Evolutionary conservation across 2,329 filamentous ascomycete species (phyloP).

Genomic region (Leptographium galeiforme): DNA sequence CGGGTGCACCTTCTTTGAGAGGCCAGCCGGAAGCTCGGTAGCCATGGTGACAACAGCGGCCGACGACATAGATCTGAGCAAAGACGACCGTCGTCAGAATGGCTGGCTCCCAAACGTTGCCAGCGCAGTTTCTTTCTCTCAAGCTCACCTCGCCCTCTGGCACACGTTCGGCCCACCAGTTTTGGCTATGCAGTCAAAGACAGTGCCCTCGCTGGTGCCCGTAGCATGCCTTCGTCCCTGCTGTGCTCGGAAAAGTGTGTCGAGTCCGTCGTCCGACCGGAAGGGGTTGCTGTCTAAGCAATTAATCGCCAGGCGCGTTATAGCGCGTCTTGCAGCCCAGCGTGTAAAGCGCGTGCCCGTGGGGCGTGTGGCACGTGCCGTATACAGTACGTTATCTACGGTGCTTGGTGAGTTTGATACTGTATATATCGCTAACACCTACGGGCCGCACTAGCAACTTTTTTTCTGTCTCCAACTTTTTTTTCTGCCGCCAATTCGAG

Average conservation of each 20-base stretch:
- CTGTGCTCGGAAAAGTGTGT: not conserved
- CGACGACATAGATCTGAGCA: slow-evolving; percentile 26
- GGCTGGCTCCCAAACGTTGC: too few species aligned
- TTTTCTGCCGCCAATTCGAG: slow-evolving; percentile 12
- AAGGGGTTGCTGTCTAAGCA: not conserved
- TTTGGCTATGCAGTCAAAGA: not conserved
- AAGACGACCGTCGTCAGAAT: not conserved
- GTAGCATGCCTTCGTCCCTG: not conserved
- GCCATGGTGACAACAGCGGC: slow-evolving; percentile 30
- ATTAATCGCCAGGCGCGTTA: not conserved
- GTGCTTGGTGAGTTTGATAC: not conserved
- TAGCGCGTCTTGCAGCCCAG: not conserved
- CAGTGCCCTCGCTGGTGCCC: not conserved
- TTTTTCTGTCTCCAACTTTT: slow-evolving; percentile 8
- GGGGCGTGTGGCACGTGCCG: not conserved
- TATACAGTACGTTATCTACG: slow-evolving; percentile 1
- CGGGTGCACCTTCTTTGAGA: slow-evolving; percentile 36
- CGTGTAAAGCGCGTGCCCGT: slow-evolving; percentile 4
- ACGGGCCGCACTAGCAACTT: slow-evolving; percentile 3
- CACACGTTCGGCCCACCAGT: not conserved
- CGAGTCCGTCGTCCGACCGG: not conserved
- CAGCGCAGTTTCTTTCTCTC: too few species aligned
- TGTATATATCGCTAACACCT: too few species aligned
- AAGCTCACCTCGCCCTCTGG: not conserved
- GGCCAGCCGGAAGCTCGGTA: slow-evolving; percentile 21